Percentiles rank a stretch among this genome's conserved stretches.
phyloP scores from a whole-genome alignment of 495 filamentous ascomycete species.

The Penicillium flavigenum region DNA sequence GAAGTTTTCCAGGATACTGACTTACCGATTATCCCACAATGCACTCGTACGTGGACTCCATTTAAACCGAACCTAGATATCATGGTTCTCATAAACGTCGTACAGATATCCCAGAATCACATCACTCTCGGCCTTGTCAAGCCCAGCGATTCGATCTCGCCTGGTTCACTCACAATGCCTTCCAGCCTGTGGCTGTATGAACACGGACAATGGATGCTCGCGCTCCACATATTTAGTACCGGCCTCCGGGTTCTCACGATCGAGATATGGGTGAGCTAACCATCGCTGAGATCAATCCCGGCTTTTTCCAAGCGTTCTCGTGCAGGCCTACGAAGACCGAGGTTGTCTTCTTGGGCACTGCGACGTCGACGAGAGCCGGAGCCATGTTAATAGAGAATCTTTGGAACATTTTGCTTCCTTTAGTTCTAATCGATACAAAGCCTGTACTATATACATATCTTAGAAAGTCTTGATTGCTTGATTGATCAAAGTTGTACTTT shows the following conservation, averaged over 20 bases:
- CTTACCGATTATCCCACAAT: conserved; percentile 64
- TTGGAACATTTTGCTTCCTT: background rate
- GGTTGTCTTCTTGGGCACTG: conserved; percentile 58
- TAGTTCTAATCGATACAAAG: background rate
- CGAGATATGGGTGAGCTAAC: too few relatives aligned
- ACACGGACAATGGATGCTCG: too few relatives aligned
- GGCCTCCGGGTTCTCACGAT: too few relatives aligned
- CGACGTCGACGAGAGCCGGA: conserved; percentile 54
- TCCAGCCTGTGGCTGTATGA: too few relatives aligned
- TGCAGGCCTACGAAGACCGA: conserved; percentile 54
- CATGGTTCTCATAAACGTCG: conserved; percentile 65
- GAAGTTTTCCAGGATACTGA: conserved; percentile 43
- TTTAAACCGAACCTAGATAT: conserved; percentile 66
- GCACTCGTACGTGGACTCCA: conserved; percentile 62
- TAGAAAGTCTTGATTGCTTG: background rate
- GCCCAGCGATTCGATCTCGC: too few relatives aligned
- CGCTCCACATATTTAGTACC: too few relatives aligned
- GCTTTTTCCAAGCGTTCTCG: conserved; percentile 53
- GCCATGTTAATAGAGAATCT: conserved; percentile 27
- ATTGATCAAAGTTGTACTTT: background rate
- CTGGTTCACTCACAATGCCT: too few relatives aligned
- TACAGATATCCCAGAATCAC: conserved; percentile 64
- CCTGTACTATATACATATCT: background rate
- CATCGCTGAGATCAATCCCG: too few relatives aligned
- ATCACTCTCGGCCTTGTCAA: conserved; percentile 56